Base-by-base conservation (phyloP, 2,329 filamentous ascomycete species). In the Trichoderma harzianum region DNA sequence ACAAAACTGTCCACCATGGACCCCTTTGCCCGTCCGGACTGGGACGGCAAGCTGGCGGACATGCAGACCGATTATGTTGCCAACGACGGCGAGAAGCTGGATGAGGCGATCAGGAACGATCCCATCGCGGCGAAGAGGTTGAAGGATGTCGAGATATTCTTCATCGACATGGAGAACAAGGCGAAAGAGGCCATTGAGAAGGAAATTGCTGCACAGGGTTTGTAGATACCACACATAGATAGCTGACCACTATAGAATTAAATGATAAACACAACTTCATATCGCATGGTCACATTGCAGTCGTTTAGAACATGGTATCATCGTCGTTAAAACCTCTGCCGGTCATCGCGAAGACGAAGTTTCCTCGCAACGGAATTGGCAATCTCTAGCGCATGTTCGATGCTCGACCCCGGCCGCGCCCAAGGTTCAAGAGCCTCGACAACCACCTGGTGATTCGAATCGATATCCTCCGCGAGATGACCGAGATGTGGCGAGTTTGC, bases 41-140 rank as follows among this genome's bases (percentile, higher is more conserved):
- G 79, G 78, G 79, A 83, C 61, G 82, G 80, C 32, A 78, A 79
- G 67, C 76, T 82, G 28, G 80, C 80, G 6, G 77, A 78, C 43
- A 81, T 80, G 5, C 78, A 82, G 39, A 78, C 83, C 2, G 83
- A 85, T 76, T 86, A 85, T 69, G 79, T 85, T 14, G 81, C 82
- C 3, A 78, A 85, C 67, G 78, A 79, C 51, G 84, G 84, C 79
- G 65, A 68, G 57, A 69, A 69, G 58, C 47, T 72, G 2, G 70
- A 72, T 60, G 65, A 79, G 72, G 80, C 82, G 12, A 82, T 84
- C 61, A 76, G 76, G 55, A 76, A 75, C 2, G 82, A 84, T 66
- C 74, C 79, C 2, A 74, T 80, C 43, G 77, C 78, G 2, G 75
- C 74, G 28, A 77, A 77, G 16, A 76, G 82, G 21, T 74, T 84